Evolutionary conservation across 805 yeast species (phyloP).

Genomic region (Hanseniaspora nectarophila): DNA sequence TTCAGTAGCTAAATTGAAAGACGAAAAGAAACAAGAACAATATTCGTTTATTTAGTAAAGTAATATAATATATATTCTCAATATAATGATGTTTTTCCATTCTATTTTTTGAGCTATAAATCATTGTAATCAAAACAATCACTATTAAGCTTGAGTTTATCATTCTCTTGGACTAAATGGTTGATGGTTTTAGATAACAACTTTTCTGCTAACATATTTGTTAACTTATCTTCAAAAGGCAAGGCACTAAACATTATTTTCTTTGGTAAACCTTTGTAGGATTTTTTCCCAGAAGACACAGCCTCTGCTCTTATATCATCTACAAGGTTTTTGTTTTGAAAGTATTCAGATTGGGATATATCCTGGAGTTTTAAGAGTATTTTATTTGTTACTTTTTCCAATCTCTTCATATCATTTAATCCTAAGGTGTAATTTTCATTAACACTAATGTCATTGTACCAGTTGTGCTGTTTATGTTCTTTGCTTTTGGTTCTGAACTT

Average conservation of each 20-base stretch:
- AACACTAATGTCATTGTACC: slow-evolving; percentile 39
- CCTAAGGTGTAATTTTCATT: slow-evolving; percentile 40
- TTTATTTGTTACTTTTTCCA: slow-evolving; percentile 3
- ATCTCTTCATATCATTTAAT: slow-evolving; percentile 27
- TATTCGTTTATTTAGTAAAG: background rate
- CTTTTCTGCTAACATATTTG: background rate
- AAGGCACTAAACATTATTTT: background rate
- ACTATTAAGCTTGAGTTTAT: background rate
- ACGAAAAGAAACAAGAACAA: slow-evolving; percentile 8
- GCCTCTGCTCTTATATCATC: background rate
- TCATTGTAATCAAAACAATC: slow-evolving; percentile 1
- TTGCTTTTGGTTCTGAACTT: slow-evolving; percentile 13
- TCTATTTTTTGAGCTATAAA: background rate
- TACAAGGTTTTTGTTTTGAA: background rate
- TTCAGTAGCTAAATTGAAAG: background rate
- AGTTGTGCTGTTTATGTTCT: slow-evolving; percentile 22
- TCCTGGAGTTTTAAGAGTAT: slow-evolving; percentile 5
- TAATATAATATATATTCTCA: background rate
- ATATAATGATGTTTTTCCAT: background rate
- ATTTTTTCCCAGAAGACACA: background rate
- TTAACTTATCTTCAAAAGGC: slow-evolving; percentile 2
- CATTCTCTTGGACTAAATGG: background rate
- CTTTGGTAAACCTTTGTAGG: background rate
- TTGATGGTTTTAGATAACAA: background rate
- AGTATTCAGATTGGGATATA: background rate